These are phyloP conservation scores for Xenosphaeropsis pyriputrescens DNA, from an alignment of 2,329 filamentous ascomycete species.

Conservation along the genomic window DNA sequence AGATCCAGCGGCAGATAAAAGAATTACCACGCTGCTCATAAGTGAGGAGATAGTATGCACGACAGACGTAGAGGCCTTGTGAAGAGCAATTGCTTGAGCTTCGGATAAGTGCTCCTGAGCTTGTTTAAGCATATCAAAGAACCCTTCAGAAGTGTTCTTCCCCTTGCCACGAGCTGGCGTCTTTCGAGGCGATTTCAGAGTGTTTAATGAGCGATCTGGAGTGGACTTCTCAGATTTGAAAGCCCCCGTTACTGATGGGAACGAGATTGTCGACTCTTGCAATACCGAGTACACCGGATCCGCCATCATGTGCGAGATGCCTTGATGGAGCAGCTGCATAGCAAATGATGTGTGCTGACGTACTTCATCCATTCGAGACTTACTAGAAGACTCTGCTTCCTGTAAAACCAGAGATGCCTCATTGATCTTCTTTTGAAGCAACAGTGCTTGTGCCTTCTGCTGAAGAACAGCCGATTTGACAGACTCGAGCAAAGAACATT, in stretches of 20 bases:
- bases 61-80: conserved; percentile 35
- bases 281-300: conserved; percentile 82
- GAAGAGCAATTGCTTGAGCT: conserved; percentile 34
- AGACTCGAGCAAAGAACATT: conserved; percentile 21
- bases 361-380: conserved; percentile 22
- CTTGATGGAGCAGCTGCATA: conserved; percentile 52
- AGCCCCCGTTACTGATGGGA: conserved; percentile 44
- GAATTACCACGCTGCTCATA: conserved; percentile 48
- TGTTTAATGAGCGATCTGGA: too few species aligned
- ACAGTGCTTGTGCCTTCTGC: conserved; percentile 32
- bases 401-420: conserved; percentile 41
- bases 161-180: too few species aligned
- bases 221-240: too few species aligned
- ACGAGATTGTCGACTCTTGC: conserved; percentile 83
- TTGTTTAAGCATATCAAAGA: conserved; percentile 32
- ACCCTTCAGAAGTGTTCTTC: conserved; percentile 9
- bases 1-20: conserved; percentile 46
- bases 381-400: conserved; percentile 26
- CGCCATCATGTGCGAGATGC: conserved; percentile 55
- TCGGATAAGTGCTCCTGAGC: conserved; percentile 53
- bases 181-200: too few species aligned
- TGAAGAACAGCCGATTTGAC: conserved; percentile 32
- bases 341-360: conserved; percentile 47
- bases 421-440: conserved; percentile 32
- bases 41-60: conserved; percentile 49